Evolutionary conservation across 2,329 filamentous ascomycete species (phyloP), one percentile per base, ranked within the genome.

Genomic region (Daldinia sp.): DNA sequence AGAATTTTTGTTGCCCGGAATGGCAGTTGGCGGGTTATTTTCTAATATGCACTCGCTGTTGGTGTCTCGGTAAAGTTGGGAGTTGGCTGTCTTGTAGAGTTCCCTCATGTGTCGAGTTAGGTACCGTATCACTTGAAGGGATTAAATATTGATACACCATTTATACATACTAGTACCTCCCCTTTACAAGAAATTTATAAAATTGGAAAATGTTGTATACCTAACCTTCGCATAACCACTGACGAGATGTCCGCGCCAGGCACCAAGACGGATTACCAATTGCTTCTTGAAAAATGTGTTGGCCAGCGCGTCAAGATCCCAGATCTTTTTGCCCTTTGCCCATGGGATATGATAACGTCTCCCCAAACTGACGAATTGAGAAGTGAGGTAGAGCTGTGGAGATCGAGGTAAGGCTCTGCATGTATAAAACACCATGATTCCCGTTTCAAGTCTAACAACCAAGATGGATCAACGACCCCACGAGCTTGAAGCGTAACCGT

Each of bases 231-330:
- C 11, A 10, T 11, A 56, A 52, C 66, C 66, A 13, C 17, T 21
- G 21, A 17, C 32, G 34, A 32, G 10, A 57, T 49, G 53, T 41
- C 21, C 7, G 21, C n/a, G 10, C 17, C 19, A 49, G 21, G 10
- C 15, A n/a, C 19, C 11, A 43, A 41, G 21, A 25, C 41, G 11
- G 29, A 60, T 8, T 27, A 41, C 23, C 30, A 60, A 9, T 47
- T 34, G 11, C 30, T 60, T 17, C 57, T 60, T 30, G 41, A 7
- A 32, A 60, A 54, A 25, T 53, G 49, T 25, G 15, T 60, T 30
- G 57, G 57, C 29, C 57, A 60, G 25, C 48, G 30, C 32, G 49
- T 54, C 19, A 47, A 60, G 7, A 51, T 60, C 4, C 57, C 57
- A 9, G 41, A 60, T 15, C 39, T 60, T 7, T 60, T 60, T 21